phyloP scores from a whole-genome alignment of 2,329 filamentous ascomycete species.

The Trichoderma asperellum region DNA sequence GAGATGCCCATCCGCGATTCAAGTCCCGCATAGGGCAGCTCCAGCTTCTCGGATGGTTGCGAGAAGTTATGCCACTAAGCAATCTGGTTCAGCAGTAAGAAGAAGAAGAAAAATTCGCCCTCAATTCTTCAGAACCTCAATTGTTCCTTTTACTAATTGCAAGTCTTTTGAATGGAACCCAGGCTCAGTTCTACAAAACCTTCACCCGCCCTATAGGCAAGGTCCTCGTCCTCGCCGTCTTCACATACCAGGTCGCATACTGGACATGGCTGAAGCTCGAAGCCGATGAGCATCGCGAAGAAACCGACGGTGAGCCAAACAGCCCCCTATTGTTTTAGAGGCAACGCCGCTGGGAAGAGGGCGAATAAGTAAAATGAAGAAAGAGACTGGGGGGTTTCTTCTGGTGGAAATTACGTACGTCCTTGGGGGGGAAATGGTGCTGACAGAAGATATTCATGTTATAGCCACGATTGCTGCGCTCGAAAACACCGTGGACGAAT shows the following conservation, averaged over 20 bases:
- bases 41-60: not conserved
- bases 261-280: conserved; percentile 76
- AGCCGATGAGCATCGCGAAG: conserved; percentile 66
- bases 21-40: not conserved
- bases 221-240: conserved; percentile 72
- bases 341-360: not conserved
- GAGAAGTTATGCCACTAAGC: conserved; percentile 38
- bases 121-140: not conserved
- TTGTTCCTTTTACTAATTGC: not conserved
- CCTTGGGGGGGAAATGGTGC: not conserved
- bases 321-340: not conserved
- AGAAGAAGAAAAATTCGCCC: conserved; percentile 27
- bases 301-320: conserved; percentile 56
- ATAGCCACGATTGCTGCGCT: conserved; percentile 27
- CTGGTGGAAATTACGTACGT: not conserved
- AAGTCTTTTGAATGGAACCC: not conserved
- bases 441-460: not conserved
- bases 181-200: conserved; percentile 73
- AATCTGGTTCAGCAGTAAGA: conserved; percentile 38
- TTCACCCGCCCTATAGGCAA: conserved; percentile 76
- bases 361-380: not conserved
- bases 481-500: conserved; percentile 25
- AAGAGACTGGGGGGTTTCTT: not conserved
- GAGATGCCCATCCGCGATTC: not conserved
- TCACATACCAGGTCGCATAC: conserved; percentile 79